Conservation (phyloP, 2,329 filamentous ascomycete genomes). For the Calonectria pseudoreteaudii region DNA sequence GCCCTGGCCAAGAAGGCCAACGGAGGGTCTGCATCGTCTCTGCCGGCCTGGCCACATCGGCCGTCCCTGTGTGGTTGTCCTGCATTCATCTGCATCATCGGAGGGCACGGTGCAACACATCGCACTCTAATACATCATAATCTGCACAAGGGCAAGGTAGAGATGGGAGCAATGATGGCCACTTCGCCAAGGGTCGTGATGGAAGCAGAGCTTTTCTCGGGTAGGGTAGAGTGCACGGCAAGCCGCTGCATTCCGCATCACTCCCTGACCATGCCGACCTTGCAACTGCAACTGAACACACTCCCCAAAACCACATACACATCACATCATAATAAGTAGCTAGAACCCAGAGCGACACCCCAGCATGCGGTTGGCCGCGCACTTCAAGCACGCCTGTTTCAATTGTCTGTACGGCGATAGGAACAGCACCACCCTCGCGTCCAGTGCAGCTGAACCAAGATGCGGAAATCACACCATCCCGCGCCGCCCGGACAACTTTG, state of each 20-base stretch:
- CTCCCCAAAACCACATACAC: constrained; percentile 25
- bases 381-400: constrained; percentile 25
- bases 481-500: constrained; percentile 30
- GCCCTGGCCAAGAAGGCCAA: constrained; percentile 28
- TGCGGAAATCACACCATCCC: constrained; percentile 43
- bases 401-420: constrained; percentile 37
- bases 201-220: constrained; percentile 30
- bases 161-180: constrained; percentile 24
- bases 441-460: constrained; percentile 35
- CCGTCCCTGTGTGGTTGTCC: constrained; percentile 28
- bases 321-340: constrained; percentile 14
- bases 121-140: constrained; percentile 31
- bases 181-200: constrained; percentile 6
- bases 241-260: constrained; percentile 28
- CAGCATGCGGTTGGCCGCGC: constrained; percentile 41
- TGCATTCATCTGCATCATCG: constrained; percentile 39
- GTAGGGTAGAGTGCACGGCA: constrained; percentile 27
- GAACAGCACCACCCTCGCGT: constrained; percentile 23
- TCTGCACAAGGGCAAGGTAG: constrained; percentile 31
- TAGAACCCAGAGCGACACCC: constrained; percentile 25
- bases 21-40: constrained; percentile 39
- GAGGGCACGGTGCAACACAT: constrained; percentile 41
- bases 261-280: constrained; percentile 32
- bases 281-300: constrained; percentile 38
- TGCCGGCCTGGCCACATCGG: constrained; percentile 36